Evolutionary conservation across 176 grass and related monocot genomes (phyloP).

Genomic region (Cocos nucifera): DNA sequence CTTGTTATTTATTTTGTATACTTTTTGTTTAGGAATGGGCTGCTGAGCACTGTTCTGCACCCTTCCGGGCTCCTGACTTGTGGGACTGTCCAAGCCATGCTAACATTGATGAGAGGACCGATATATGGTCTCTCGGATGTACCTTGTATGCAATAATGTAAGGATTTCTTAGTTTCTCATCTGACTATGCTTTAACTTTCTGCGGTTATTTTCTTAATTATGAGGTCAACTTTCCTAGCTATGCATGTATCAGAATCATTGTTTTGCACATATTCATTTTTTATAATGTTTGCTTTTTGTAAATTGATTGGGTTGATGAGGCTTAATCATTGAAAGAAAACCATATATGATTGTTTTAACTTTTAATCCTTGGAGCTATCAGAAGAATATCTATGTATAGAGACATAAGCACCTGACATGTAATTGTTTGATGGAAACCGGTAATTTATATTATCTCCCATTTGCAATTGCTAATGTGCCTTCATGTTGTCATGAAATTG

Average conservation of each 20-base stretch:
- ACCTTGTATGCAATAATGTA: conserved; percentile 77
- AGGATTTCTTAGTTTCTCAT: conserved; percentile 20
- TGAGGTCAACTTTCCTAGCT: background rate
- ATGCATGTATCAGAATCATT: background rate
- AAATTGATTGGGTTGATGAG: too few species aligned
- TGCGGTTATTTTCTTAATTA: background rate
- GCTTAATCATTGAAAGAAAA: too few species aligned
- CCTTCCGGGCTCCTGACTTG: conserved; percentile 69
- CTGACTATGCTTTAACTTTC: background rate
- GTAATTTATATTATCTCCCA: too few species aligned
- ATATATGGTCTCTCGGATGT: conserved; percentile 86
- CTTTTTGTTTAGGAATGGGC: conserved; percentile 67
- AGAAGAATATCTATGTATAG: too few species aligned
- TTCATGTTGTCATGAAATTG: too few species aligned
- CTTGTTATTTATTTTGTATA: background rate
- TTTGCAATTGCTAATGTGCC: too few species aligned
- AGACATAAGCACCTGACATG: too few species aligned
- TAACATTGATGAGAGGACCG: conserved; percentile 78
- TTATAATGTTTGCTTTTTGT: too few species aligned
- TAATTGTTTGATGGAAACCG: too few species aligned
- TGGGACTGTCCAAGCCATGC: conserved; percentile 60
- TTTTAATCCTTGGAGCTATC: too few species aligned
- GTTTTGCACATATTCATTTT: too few species aligned
- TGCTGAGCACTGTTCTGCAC: conserved; percentile 55
- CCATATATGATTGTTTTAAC: too few species aligned